Percentiles rank a stretch among this genome's conserved stretches.
Conservation (phyloP, 768 basidiomycete genomes). For the Termitomyces sp. region DNA sequence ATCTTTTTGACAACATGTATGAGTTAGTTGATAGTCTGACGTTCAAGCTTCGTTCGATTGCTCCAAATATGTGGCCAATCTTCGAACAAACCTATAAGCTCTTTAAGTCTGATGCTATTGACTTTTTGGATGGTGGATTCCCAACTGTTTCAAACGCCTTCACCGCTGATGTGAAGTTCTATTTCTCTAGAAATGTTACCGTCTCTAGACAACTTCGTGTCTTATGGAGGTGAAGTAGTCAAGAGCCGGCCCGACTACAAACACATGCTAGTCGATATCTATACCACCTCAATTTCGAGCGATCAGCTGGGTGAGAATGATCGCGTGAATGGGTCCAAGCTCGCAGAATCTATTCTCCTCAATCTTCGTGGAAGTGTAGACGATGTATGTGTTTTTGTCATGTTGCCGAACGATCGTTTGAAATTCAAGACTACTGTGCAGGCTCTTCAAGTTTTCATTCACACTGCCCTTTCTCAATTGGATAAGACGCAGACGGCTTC, state of each 20-base stretch:
- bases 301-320: slow-evolving; percentile 79
- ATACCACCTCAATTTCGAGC: slow-evolving; percentile 64
- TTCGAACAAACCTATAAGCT: slow-evolving; percentile 78
- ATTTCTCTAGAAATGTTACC: slow-evolving; percentile 73
- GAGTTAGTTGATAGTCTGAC: slow-evolving; percentile 82
- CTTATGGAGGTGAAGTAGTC: slow-evolving; percentile 74
- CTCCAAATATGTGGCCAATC: slow-evolving; percentile 82
- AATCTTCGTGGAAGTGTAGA: slow-evolving; percentile 75
- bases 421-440: slow-evolving; percentile 19
- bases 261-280: slow-evolving; percentile 79
- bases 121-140: slow-evolving; percentile 76
- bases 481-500: slow-evolving; percentile 57
- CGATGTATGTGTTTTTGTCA: slow-evolving; percentile 45
- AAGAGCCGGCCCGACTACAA: slow-evolving; percentile 69
- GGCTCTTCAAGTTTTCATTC: slow-evolving; percentile 62
- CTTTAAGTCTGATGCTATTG: slow-evolving; percentile 79
- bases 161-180: background rate
- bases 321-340: slow-evolving; percentile 76
- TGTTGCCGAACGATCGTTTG: background rate
- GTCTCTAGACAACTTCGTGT: slow-evolving; percentile 83
- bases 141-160: background rate
- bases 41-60: slow-evolving; percentile 71
- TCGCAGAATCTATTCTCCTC: slow-evolving; percentile 77
- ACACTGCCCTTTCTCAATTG: slow-evolving; percentile 50
- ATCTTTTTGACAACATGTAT: slow-evolving; percentile 84